A percentile compares a stretch with the other conserved stretches of the same genome.
Evolutionary conservation across 306 rosid species (phyloP).

Genomic region (Gillenia trifoliata): DNA sequence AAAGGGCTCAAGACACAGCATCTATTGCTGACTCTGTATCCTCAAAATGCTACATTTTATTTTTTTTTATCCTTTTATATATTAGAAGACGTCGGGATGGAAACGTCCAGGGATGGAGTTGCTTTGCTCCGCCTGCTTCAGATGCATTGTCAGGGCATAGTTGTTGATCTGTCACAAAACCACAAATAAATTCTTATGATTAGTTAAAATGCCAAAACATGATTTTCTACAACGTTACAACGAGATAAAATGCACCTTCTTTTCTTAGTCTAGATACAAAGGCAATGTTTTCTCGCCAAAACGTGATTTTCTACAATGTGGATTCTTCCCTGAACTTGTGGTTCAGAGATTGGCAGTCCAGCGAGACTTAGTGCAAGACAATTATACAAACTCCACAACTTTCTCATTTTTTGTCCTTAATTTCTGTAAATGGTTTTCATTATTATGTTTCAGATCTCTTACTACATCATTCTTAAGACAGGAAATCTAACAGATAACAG

Average conservation of each 20-base stretch:
- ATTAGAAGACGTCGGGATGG: constrained; percentile 83
- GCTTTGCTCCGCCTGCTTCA: constrained; percentile 88
- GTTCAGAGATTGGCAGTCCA: neutral
- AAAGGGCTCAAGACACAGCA: neutral
- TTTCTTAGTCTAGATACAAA: neutral
- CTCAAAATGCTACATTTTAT: neutral
- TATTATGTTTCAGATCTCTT: neutral
- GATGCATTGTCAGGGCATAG: constrained; percentile 83
- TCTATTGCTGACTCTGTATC: neutral
- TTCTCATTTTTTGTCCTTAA: neutral
- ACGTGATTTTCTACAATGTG: too few relatives aligned
- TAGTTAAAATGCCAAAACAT: neutral
- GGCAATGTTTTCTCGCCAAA: too few relatives aligned
- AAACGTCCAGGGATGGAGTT: constrained; percentile 68
- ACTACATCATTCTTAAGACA: neutral
- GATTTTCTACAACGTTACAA: too few relatives aligned
- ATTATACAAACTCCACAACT: neutral
- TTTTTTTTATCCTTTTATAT: neutral
- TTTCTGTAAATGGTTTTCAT: neutral
- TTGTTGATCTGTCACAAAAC: constrained; percentile 62
- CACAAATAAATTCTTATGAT: neutral
- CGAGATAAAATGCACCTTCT: neutral
- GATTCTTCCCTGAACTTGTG: neutral
- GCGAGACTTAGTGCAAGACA: neutral
- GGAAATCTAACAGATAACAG: neutral